Conservation (phyloP, 192 early-diverging fungal genomes). For the Piromyces finnis region DNA sequence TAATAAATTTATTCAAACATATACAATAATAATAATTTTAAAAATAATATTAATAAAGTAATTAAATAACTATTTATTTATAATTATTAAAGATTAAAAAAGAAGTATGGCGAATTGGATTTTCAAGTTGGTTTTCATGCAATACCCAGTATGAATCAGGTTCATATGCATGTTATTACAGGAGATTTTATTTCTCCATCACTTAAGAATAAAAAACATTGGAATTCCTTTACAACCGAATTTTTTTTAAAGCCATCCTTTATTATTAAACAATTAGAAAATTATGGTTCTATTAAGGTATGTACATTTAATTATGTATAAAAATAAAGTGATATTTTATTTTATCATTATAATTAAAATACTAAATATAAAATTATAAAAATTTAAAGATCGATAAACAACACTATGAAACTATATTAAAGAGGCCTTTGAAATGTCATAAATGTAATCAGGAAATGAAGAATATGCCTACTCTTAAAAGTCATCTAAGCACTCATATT, state of each 20-base stretch:
- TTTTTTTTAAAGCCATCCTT: constrained; percentile 28
- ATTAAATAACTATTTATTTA: too few species aligned
- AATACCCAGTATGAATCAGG: constrained; percentile 35
- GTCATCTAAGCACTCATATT: constrained; percentile 9
- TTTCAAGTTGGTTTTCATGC: constrained; percentile 44
- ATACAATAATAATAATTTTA: neutral
- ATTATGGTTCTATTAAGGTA: constrained; percentile 14
- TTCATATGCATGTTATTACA: constrained; percentile 46
- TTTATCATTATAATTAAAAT: too few species aligned
- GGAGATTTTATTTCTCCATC: constrained; percentile 28
- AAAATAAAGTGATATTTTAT: too few species aligned
- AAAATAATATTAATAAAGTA: too few species aligned
- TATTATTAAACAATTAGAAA: constrained; percentile 13
- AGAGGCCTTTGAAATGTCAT: constrained; percentile 24
- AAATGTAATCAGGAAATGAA: constrained; percentile 12
- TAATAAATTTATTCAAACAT: constrained; percentile 7
- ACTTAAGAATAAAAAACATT: constrained; percentile 41
- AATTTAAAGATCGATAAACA: constrained; percentile 7
- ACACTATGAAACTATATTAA: constrained; percentile 13
- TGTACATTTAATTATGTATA: too few species aligned
- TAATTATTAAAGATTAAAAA: too few species aligned
- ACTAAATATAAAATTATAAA: neutral
- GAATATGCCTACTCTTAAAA: constrained; percentile 25
- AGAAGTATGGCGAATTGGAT: neutral
- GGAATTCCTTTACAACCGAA: constrained; percentile 38